Evolutionary conservation across 2,329 filamentous ascomycete genomes (phyloP).

Genomic region (Neoscytalidium dimidiatum): DNA sequence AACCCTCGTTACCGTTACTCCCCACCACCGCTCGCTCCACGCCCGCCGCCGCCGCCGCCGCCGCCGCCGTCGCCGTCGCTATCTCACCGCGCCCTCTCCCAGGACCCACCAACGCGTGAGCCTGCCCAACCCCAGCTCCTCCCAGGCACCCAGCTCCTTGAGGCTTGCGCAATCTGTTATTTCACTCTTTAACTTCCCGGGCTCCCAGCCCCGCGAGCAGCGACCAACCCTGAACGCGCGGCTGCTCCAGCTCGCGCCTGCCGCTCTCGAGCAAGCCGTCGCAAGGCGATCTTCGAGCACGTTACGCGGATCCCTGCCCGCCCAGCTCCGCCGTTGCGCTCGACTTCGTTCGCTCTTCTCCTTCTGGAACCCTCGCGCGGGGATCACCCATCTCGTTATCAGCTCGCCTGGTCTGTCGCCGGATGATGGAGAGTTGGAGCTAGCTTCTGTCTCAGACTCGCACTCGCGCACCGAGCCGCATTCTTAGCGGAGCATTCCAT

Average conservation of each 20-base stretch:
- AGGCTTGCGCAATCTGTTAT: constrained; percentile 15
- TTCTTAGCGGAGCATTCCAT: constrained; percentile 17
- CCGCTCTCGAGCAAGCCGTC: neutral
- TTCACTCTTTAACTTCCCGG: neutral
- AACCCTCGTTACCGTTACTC: constrained; percentile 12
- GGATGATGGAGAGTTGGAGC: constrained; percentile 19
- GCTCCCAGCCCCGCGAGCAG: neutral
- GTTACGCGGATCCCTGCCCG: constrained; percentile 5
- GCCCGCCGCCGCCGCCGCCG: neutral
- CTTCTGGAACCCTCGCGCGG: neutral
- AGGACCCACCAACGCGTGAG: constrained; percentile 19
- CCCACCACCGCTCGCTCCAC: neutral
- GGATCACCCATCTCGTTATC: constrained; percentile 8
- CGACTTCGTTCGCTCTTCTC: neutral
- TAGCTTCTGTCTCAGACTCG: constrained; percentile 12
- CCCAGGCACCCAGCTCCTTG: neutral
- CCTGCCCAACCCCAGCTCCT: neutral
- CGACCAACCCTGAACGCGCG: constrained; percentile 9
- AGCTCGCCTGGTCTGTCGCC: neutral
- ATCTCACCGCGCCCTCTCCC: neutral
- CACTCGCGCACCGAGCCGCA: constrained; percentile 13
- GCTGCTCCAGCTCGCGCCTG: neutral
- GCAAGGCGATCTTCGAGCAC: constrained; percentile 1
- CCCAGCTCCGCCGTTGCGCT: neutral
- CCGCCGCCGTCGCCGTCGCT: no score